phyloP scores from a whole-genome alignment of 805 yeast genomes.

The Starmera quercuum region DNA sequence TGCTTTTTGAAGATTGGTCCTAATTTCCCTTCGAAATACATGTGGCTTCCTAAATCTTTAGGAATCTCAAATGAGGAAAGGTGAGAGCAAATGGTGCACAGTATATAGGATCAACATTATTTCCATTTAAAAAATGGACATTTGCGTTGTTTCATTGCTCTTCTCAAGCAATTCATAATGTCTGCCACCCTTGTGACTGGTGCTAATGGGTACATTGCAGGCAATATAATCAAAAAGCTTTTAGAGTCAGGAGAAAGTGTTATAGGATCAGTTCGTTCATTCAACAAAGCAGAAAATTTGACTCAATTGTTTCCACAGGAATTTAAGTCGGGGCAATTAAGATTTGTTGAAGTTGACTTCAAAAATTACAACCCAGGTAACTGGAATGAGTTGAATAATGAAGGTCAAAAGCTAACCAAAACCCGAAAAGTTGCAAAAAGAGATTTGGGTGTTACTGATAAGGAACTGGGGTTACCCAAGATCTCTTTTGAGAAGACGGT shows the following conservation, averaged over 20 bases:
- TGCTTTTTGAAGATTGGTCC: too few species aligned
- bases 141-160: too few species aligned
- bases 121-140: too few species aligned
- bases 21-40: too few species aligned
- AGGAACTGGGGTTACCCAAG: constrained; percentile 1
- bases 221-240: constrained; percentile 1
- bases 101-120: too few species aligned
- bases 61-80: too few species aligned
- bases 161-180: too few species aligned
- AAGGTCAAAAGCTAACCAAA: constrained; percentile 1
- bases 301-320: neutral
- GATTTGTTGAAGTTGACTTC: constrained; percentile 3
- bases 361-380: constrained; percentile 3
- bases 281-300: constrained; percentile 3
- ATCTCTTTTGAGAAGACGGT: constrained; percentile 3
- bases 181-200: constrained; percentile 3
- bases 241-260: constrained; percentile 1
- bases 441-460: constrained; percentile 3
- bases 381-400: constrained; percentile 2
- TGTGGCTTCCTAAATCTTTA: too few species aligned
- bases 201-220: constrained; percentile 6
- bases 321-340: constrained; percentile 3
- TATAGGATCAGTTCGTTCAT: constrained; percentile 7
- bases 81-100: too few species aligned
- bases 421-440: constrained; percentile 4